phyloP scores from a whole-genome alignment of 2,329 filamentous ascomycete genomes.

The Cyanodermella asteris region DNA sequence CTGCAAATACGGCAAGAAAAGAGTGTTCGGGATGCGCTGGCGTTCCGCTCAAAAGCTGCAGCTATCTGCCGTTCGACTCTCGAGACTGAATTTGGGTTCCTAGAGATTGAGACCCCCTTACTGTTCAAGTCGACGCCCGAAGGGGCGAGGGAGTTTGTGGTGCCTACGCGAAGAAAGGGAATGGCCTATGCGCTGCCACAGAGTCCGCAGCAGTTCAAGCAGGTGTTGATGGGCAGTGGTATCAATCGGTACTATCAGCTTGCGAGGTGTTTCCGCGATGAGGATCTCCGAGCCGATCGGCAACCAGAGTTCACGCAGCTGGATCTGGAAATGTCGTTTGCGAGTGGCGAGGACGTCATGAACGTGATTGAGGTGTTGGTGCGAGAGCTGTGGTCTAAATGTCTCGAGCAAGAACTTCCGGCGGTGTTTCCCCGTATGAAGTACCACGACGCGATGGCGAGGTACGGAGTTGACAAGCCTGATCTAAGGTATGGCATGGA shows the following conservation, averaged over 20 bases:
- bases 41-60: slow-evolving; percentile 42
- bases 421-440: slow-evolving; percentile 35
- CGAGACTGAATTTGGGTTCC: slow-evolving; percentile 32
- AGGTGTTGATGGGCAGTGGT: slow-evolving; percentile 85
- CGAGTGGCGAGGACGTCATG: slow-evolving; percentile 50
- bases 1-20: slow-evolving; percentile 61
- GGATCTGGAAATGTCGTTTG: slow-evolving; percentile 86
- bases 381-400: slow-evolving; percentile 28
- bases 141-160: slow-evolving; percentile 81
- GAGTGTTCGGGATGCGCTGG: slow-evolving; percentile 43
- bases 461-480: slow-evolving; percentile 79
- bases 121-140: slow-evolving; percentile 96
- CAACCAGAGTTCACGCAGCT: slow-evolving; percentile 96
- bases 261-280: slow-evolving; percentile 84
- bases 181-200: slow-evolving; percentile 80
- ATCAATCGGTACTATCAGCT: slow-evolving; percentile 73
- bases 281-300: slow-evolving; percentile 75
- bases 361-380: slow-evolving; percentile 29
- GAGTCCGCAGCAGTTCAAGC: slow-evolving; percentile 96
- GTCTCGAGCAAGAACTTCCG: slow-evolving; percentile 22
- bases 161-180: slow-evolving; percentile 58
- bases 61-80: slow-evolving; percentile 33
- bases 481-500: slow-evolving; percentile 54
- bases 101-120: slow-evolving; percentile 75
- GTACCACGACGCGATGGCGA: slow-evolving; percentile 58